Conservation (phyloP, 768 basidiomycete species). For the Cystobasidiopsis lactophilus region DNA sequence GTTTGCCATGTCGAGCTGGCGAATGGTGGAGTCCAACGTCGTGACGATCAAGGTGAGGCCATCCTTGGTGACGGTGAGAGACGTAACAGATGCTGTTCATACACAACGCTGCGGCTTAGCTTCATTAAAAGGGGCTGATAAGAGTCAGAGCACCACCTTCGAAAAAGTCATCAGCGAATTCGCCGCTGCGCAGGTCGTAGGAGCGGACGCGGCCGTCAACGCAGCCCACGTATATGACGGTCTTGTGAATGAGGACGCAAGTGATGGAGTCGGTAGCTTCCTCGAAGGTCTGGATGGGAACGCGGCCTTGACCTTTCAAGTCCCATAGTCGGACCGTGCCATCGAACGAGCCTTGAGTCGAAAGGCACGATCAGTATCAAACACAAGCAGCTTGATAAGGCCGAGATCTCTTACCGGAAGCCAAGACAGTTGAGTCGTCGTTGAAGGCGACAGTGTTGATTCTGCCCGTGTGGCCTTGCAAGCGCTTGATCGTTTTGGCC, state of each 20-base stretch:
- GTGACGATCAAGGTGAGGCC: slow-evolving; percentile 57
- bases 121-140: not conserved
- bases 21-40: slow-evolving; percentile 60
- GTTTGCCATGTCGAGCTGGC: slow-evolving; percentile 60
- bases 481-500: slow-evolving; percentile 56
- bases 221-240: slow-evolving; percentile 54
- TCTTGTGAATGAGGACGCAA: slow-evolving; percentile 29
- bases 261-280: slow-evolving; percentile 77
- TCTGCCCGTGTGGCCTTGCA: slow-evolving; percentile 74
- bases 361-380: not conserved
- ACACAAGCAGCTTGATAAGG: not conserved
- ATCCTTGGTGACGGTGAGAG: slow-evolving; percentile 58
- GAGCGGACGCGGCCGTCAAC: slow-evolving; percentile 81
- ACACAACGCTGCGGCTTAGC: not conserved
- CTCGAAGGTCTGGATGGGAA: slow-evolving; percentile 71
- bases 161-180: slow-evolving; percentile 68
- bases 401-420: slow-evolving; percentile 42
- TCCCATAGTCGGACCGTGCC: slow-evolving; percentile 83
- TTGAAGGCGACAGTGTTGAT: slow-evolving; percentile 82
- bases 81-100: slow-evolving; percentile 63
- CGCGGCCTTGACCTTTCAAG: slow-evolving; percentile 62
- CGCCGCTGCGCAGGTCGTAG: slow-evolving; percentile 85
- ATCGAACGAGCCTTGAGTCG: slow-evolving; percentile 57
- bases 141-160: slow-evolving; percentile 36
- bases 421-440: slow-evolving; percentile 60